Evolutionary conservation across 2,329 filamentous ascomycete genomes (phyloP).

Genomic region (Fusarium virguliforme): DNA sequence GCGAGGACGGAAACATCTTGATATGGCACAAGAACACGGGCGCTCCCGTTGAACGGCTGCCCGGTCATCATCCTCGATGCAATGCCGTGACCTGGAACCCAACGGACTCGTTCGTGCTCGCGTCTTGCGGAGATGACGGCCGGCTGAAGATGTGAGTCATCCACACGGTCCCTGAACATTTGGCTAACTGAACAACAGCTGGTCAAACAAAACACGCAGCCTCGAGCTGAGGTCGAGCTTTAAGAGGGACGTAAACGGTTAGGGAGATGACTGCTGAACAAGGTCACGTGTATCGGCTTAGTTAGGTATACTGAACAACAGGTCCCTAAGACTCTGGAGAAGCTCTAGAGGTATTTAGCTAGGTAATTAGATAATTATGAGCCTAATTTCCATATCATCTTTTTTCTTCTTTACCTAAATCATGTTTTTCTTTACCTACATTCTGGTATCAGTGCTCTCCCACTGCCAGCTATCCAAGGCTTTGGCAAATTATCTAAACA

Average conservation of each 20-base stretch:
- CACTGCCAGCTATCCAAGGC: too few species aligned
- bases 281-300: too few species aligned
- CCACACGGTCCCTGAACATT: neutral
- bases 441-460: too few species aligned
- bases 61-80: slow-evolving; percentile 82
- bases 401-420: too few species aligned
- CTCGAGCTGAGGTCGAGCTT: slow-evolving; percentile 45
- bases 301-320: too few species aligned
- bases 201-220: slow-evolving; percentile 51
- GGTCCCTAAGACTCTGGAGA: slow-evolving; percentile 18
- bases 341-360: neutral
- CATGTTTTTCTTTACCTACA: too few species aligned
- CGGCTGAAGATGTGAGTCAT: slow-evolving; percentile 85
- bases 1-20: slow-evolving; percentile 83
- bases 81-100: slow-evolving; percentile 95
- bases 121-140: slow-evolving; percentile 90
- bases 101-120: slow-evolving; percentile 85
- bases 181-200: slow-evolving; percentile 40
- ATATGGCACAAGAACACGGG: slow-evolving; percentile 94
- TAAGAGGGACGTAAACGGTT: slow-evolving; percentile 44
- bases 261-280: slow-evolving; percentile 28
- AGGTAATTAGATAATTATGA: too few species aligned
- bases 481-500: too few species aligned
- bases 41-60: slow-evolving; percentile 80
- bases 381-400: too few species aligned